These are phyloP conservation scores for Saccharomycopsis sp. DNA, from an alignment of 805 yeast species.

Conservation along the genomic window DNA sequence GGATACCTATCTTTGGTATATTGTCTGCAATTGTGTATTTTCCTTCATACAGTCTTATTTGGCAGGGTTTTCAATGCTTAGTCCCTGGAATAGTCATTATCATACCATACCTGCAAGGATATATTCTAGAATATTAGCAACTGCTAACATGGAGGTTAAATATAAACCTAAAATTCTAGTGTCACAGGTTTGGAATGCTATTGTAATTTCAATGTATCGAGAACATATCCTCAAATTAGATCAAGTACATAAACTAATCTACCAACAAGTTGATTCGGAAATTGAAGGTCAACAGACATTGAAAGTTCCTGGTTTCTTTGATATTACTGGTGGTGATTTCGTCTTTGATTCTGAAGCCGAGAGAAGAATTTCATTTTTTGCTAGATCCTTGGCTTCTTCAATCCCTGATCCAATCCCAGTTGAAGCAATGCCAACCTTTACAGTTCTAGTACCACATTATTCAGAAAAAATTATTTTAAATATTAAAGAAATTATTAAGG, in stretches of 20 bases:
- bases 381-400: constrained; percentile 96
- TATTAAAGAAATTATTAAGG: constrained; percentile 89
- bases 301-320: constrained; percentile 99
- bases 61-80: constrained; percentile 95
- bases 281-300: constrained; percentile 93
- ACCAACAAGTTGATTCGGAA: constrained; percentile 34
- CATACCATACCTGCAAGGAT: constrained; percentile 97
- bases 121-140: constrained; percentile 93
- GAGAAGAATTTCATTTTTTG: constrained; percentile 98
- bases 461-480: constrained; percentile 88
- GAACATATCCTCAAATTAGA: constrained; percentile 72
- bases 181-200: constrained; percentile 76
- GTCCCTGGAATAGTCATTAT: constrained; percentile 99
- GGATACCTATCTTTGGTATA: constrained; percentile 99
- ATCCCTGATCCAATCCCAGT: constrained; percentile 98
- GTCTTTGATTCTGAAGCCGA: constrained; percentile 97
- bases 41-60: constrained; percentile 97
- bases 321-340: constrained; percentile 92
- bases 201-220: constrained; percentile 72
- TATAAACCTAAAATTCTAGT: constrained; percentile 48
- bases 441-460: constrained; percentile 94
- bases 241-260: constrained; percentile 59
- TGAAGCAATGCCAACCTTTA: constrained; percentile 98
- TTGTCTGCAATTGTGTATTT: constrained; percentile 88
- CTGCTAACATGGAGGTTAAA: constrained; percentile 44